Conservation (phyloP, 2,329 filamentous ascomycete genomes). For the Arthrobotrys musiformis region DNA sequence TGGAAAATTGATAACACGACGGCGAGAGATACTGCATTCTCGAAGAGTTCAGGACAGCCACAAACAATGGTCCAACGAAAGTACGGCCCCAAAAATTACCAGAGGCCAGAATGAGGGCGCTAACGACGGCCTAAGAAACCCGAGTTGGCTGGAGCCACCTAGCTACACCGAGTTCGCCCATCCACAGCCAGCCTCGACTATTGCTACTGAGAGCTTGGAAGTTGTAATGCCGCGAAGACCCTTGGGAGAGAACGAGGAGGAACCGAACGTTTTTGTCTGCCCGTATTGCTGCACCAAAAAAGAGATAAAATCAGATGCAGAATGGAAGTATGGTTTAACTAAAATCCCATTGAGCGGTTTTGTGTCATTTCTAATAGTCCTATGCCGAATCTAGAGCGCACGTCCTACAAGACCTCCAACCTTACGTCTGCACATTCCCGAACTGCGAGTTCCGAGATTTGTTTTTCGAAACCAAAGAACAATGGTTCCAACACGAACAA, state of each 20-base stretch:
- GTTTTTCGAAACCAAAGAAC: constrained; percentile 60
- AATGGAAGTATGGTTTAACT: neutral
- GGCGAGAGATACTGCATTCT: neutral
- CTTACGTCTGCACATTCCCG: constrained; percentile 62
- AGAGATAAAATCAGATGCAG: neutral
- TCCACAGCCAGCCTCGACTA: neutral
- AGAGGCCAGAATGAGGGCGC: neutral
- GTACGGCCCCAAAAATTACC: neutral
- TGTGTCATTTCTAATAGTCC: neutral
- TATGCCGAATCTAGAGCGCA: constrained; percentile 58
- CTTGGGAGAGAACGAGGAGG: neutral
- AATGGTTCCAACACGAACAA: constrained; percentile 62
- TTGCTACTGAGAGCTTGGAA: neutral
- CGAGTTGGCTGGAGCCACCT: neutral
- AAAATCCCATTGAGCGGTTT: neutral
- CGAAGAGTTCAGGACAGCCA: neutral
- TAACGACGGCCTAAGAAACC: neutral
- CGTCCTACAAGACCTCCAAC: constrained; percentile 61
- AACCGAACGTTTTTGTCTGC: neutral
- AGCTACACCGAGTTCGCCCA: neutral
- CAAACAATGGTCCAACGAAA: neutral
- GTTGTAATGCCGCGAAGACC: neutral
- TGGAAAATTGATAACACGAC: neutral
- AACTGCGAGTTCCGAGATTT: constrained; percentile 58
- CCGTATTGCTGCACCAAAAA: neutral